A percentile compares a stretch with the other conserved stretches of the same genome.
phyloP scores from a whole-genome alignment of 1,139 yeast species.

The Kodamaea suecica region DNA sequence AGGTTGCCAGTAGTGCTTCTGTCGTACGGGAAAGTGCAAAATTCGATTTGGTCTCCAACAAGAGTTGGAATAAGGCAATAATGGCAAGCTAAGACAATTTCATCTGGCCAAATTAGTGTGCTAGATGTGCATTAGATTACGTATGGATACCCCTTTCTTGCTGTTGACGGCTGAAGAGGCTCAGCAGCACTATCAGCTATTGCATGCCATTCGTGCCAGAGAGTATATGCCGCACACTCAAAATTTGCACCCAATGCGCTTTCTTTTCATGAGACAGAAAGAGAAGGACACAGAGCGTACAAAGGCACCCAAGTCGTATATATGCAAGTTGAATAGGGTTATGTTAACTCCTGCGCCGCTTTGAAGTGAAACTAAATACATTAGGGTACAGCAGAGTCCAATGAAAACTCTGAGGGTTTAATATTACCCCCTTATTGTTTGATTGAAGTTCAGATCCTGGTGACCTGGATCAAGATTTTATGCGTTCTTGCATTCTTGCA shows the following conservation, averaged over 20 bases:
- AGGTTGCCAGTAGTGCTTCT: not conserved
- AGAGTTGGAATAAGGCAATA: no score
- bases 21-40: not conserved
- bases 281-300: not conserved
- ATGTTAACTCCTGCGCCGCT: not conserved
- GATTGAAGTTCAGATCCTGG: not conserved
- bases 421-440: not conserved
- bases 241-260: not conserved
- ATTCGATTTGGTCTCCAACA: no score
- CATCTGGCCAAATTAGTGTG: not conserved
- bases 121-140: not conserved
- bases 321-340: not conserved
- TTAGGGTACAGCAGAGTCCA: not conserved
- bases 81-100: not conserved
- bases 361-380: not conserved
- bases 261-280: no score
- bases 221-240: not conserved
- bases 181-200: not conserved
- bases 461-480: no score
- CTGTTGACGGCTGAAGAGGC: not conserved
- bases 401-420: not conserved
- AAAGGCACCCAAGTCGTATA: not conserved
- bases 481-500: no score
- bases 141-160: not conserved
- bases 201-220: not conserved